These are phyloP conservation scores for Berkeleyomyces rouxiae DNA, from an alignment of 2,329 filamentous ascomycete species.

Conservation along the genomic window DNA sequence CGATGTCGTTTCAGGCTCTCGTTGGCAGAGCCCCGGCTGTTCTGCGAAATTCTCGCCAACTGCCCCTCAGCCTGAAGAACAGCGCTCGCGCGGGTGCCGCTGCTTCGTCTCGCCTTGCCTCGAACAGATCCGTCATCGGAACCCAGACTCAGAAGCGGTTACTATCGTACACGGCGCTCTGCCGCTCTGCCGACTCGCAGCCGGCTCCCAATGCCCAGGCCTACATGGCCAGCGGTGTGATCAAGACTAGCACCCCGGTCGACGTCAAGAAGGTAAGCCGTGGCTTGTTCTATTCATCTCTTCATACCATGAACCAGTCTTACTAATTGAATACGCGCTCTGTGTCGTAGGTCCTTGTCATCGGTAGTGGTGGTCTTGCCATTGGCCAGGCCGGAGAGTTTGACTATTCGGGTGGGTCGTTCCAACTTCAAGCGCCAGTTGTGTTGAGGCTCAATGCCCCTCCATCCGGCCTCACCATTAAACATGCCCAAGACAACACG, in stretches of 20 bases:
- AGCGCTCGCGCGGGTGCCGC: constrained; percentile 7
- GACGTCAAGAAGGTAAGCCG: constrained; percentile 67
- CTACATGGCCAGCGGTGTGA: constrained; percentile 74
- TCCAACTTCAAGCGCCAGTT: neutral
- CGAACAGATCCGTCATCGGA: constrained; percentile 4
- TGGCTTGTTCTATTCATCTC: neutral
- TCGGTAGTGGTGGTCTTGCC: constrained; percentile 84
- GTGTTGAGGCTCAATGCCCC: neutral
- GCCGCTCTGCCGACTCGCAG: constrained; percentile 33
- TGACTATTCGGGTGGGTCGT: constrained; percentile 77
- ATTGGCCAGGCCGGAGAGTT: constrained; percentile 98
- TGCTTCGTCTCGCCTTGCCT: constrained; percentile 7
- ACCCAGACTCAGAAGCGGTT: constrained; percentile 28
- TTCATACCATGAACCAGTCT: neutral
- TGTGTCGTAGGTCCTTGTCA: constrained; percentile 51
- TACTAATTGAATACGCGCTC: neutral
- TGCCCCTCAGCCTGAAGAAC: constrained; percentile 20
- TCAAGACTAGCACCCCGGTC: constrained; percentile 63
- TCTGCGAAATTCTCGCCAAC: constrained; percentile 37
- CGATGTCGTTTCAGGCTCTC: constrained; percentile 25
- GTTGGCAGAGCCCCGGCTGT: constrained; percentile 41
- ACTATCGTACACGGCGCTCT: constrained; percentile 30
- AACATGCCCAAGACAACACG: neutral
- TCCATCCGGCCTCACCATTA: neutral
- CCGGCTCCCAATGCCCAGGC: constrained; percentile 67